Evolutionary conservation across 371 early-diverging fungal genomes (phyloP), one percentile per base, ranked within the genome.

Genomic region (Lichtheimia hyalospora): DNA sequence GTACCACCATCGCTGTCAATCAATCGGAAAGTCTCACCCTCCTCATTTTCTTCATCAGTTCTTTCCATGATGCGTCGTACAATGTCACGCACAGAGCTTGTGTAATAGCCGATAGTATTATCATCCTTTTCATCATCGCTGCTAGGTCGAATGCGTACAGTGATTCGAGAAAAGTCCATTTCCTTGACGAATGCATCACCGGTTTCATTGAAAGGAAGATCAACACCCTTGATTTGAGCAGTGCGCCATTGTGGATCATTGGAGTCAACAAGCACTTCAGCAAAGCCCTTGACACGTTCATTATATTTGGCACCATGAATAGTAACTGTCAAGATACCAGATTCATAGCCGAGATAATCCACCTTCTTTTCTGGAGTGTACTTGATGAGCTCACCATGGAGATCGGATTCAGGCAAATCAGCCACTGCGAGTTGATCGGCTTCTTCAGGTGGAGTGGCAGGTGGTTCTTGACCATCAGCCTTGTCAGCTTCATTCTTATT

Each of bases 101-200:
- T 60, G 67, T 64, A 67, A 21, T 56, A 58, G 12, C 62, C 65
- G 39, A 64, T 27, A 18, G 65, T 27, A 2, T 61, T 46, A 14
- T 79, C 74, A 18, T 75, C 77, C 58, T 72, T 73, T 0, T 78
- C 75, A 21, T 40, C 62, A 23, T 75, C 74, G n/a, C 65, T 67
- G 14, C 61, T 65, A 18, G 64, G 67, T 58, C 67, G 69, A 6
- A 76, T 49, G 46, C 71, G 72, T 8, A 80, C 70, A 2, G 65
- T 39, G 4, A 80, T 21, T 14, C 64, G 64, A 41, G 81, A 77
- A 52, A 80, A 80, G 54, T 80, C 81, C 69, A 80, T 62, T 53
- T 80, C 81, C 50, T 75, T 74, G 58, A 80, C 75, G 66, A 80
- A 80, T 1, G 67, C 75, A 44, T 75, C 70, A 24, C 70, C 71